Base-by-base conservation (phyloP, 352 stramenopile species). In the Globisporangium ultimum region DNA sequence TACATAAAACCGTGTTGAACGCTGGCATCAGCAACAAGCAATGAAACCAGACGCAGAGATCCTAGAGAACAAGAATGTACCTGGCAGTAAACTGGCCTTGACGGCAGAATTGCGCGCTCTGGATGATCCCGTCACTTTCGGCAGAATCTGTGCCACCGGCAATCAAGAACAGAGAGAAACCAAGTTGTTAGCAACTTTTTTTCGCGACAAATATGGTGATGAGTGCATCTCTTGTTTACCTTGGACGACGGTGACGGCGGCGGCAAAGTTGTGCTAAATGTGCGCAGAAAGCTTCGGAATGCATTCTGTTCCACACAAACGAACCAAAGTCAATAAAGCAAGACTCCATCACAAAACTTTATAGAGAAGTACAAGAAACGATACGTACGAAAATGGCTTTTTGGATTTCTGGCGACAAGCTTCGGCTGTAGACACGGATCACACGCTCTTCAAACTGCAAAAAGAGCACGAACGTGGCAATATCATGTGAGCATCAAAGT, bases 361-460 rank as follows among this genome's bases (percentile, higher is more conserved):
- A 32, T 5, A 32, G 5, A 2, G 24, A 32, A 5, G 5, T 6
- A 32, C 5, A 5, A 32, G 24, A 32, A 32, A 32, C 24, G 24
- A 14, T 6, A 53, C 64, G 40, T 78, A 88, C 82, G 9, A 79
- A 64, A 38, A 93, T 91, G 48, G 78, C 80, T 58, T 69, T 38
- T 52, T 91, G 80, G 3, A 89, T 67, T 32, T 64, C 52, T 1
- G 61, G 58, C 15, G 77, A 82, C 42, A 68, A 63, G 46, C 76
- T 88, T 52, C 83, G 74, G 53, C 83, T 89, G 66, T 88, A 94
- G 15, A 94, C 73, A 22, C 84, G 81, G 34, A 94, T 73, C 42
- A 94, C 72, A 13, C 84, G 80, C 62, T 94, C 84, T 70, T 94
- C 82, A 68, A 91, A 94, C 80, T 93, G 55, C 24, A 65, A 2